phyloP scores from a whole-genome alignment of 179 eudicot genomes.

The Silene coronaria region DNA sequence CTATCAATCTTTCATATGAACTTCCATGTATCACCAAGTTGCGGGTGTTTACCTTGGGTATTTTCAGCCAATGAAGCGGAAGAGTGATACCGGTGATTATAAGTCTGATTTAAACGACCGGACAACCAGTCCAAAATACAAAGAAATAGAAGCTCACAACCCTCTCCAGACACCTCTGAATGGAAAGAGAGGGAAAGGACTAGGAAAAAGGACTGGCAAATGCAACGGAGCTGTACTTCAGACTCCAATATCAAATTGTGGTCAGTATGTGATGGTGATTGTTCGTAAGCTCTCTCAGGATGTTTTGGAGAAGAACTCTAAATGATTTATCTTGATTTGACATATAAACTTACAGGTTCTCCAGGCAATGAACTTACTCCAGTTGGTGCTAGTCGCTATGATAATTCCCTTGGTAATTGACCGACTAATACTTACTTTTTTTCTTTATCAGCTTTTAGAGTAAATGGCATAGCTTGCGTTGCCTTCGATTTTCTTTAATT shows the following conservation, averaged over 20 bases:
- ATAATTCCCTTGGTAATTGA: slow-evolving; percentile 79
- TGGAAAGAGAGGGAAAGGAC: too few relatives aligned
- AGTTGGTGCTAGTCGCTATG: slow-evolving; percentile 78
- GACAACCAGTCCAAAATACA: slow-evolving; percentile 35
- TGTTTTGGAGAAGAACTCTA: background rate
- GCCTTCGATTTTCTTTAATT: background rate
- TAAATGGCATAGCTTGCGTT: background rate
- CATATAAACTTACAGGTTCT: slow-evolving; percentile 51
- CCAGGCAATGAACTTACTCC: slow-evolving; percentile 72
- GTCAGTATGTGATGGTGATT: slow-evolving; percentile 32
- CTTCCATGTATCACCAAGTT: slow-evolving; percentile 1
- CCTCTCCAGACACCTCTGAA: too few relatives aligned
- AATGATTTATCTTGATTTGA: too few relatives aligned
- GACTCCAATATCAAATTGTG: slow-evolving; percentile 52
- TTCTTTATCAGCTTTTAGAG: background rate
- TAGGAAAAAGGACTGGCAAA: too few relatives aligned
- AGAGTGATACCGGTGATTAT: slow-evolving; percentile 41
- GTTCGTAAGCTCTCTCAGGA: background rate
- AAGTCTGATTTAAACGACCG: slow-evolving; percentile 43
- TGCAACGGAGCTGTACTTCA: slow-evolving; percentile 44
- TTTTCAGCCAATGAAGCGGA: slow-evolving; percentile 63
- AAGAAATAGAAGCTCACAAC: slow-evolving; percentile 29
- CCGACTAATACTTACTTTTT: background rate
- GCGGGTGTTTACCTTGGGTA: slow-evolving; percentile 1
- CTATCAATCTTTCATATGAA: background rate